Evolutionary conservation across 177 flowering plant species (phyloP).

Genomic region (Vitis hybrid): DNA sequence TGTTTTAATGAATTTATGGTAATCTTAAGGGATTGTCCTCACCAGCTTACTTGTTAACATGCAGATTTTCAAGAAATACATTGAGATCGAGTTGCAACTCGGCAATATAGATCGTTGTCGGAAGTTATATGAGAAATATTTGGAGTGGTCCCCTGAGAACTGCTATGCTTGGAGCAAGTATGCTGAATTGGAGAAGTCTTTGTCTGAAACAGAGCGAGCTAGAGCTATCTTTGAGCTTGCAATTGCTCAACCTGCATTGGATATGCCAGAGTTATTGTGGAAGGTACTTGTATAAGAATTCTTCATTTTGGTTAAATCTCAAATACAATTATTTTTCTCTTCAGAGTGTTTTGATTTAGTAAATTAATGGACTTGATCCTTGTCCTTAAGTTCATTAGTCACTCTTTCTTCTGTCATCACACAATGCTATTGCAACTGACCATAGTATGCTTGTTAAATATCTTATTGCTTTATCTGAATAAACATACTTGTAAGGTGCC

Average conservation of each 20-base stretch:
- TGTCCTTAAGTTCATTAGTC: background rate
- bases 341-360: background rate
- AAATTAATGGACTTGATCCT: background rate
- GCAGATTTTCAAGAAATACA: conserved; percentile 94
- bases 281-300: conserved; percentile 50
- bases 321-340: background rate
- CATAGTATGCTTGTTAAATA: background rate
- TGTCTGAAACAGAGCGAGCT: conserved; percentile 84
- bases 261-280: conserved; percentile 96
- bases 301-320: background rate
- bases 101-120: conserved; percentile 89
- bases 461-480: background rate
- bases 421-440: background rate
- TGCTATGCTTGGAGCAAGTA: conserved; percentile 98
- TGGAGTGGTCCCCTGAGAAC: conserved; percentile 94
- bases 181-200: conserved; percentile 83
- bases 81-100: conserved; percentile 89
- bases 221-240: conserved; percentile 95
- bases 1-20: background rate
- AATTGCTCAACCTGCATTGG: conserved; percentile 84
- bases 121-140: conserved; percentile 82
- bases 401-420: background rate
- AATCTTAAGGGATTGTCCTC: background rate
- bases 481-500: background rate
- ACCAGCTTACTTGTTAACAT: conserved; percentile 9